These are phyloP conservation scores for Periglandula ipomoeae DNA, from an alignment of 2,329 filamentous ascomycete genomes.

Conservation along the genomic window DNA sequence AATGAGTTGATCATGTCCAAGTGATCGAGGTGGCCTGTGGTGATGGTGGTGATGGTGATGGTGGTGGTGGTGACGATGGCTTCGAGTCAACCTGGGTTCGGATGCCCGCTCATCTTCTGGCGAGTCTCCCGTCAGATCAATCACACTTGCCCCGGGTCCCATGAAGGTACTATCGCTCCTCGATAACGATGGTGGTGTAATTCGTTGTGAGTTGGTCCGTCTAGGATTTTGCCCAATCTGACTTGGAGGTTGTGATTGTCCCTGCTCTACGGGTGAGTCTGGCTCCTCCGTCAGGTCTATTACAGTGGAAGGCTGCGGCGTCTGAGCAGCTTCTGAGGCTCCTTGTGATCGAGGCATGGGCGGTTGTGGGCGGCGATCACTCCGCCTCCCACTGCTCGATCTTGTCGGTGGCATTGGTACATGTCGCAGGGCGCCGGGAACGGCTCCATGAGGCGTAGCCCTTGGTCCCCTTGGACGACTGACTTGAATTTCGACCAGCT, in stretches of 20 bases:
- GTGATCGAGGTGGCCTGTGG: neutral
- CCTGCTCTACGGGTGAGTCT: constrained; percentile 33
- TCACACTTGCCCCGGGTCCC: constrained; percentile 26
- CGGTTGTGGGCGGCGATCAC: neutral
- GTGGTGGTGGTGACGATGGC: constrained; percentile 8
- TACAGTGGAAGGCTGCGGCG: constrained; percentile 19
- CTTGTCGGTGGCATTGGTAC: neutral
- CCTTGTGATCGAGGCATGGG: neutral
- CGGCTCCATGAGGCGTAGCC: constrained; percentile 1
- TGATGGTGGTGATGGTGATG: constrained; percentile 11
- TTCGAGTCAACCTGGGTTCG: constrained; percentile 5
- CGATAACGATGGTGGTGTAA: constrained; percentile 31
- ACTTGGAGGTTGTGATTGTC: constrained; percentile 18
- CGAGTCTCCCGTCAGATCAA: constrained; percentile 44
- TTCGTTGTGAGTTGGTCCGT: constrained; percentile 30
- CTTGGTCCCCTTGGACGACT: constrained; percentile 4
- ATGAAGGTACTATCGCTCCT: constrained; percentile 37
- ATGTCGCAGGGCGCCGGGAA: neutral
- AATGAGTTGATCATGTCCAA: constrained; percentile 15
- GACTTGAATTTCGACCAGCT: constrained; percentile 24
- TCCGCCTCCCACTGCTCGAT: neutral
- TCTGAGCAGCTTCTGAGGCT: neutral
- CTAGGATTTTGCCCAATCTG: constrained; percentile 26
- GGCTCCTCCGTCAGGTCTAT: constrained; percentile 44
- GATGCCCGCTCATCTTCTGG: constrained; percentile 22